These are phyloP conservation scores for Agarophyton chilense DNA, from an alignment of 23 red algal genomes.

Conservation along the genomic window DNA sequence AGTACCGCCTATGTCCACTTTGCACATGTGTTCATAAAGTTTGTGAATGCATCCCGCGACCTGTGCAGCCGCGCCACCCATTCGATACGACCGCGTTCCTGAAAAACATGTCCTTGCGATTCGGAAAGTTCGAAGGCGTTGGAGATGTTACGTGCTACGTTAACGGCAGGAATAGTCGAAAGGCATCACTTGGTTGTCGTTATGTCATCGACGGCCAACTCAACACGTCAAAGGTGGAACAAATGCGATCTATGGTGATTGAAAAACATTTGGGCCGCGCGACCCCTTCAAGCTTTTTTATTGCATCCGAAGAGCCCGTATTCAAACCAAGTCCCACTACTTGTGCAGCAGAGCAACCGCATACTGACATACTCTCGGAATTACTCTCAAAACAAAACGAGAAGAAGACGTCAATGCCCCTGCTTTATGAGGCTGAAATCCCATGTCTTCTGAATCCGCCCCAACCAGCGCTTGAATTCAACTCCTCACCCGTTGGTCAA, in stretches of 20 bases:
- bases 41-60: background rate
- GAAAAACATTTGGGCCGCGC: background rate
- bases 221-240: slow-evolving; percentile 4
- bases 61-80: slow-evolving; percentile 1
- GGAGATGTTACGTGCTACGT: slow-evolving; percentile 11
- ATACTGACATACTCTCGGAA: background rate
- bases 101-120: slow-evolving; percentile 15
- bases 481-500: background rate
- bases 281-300: background rate
- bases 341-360: background rate
- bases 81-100: slow-evolving; percentile 31
- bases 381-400: background rate
- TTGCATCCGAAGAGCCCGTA: background rate
- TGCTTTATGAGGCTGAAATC: background rate
- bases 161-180: slow-evolving; percentile 6
- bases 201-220: slow-evolving; percentile 1
- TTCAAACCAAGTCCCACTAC: background rate
- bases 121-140: slow-evolving; percentile 12
- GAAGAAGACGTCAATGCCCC: background rate
- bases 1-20: slow-evolving; percentile 4
- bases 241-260: slow-evolving; percentile 17
- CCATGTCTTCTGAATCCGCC: background rate
- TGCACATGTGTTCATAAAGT: background rate
- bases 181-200: background rate
- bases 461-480: background rate